Conservation (phyloP, 495 filamentous ascomycete genomes). For the Thozetella sp. region DNA sequence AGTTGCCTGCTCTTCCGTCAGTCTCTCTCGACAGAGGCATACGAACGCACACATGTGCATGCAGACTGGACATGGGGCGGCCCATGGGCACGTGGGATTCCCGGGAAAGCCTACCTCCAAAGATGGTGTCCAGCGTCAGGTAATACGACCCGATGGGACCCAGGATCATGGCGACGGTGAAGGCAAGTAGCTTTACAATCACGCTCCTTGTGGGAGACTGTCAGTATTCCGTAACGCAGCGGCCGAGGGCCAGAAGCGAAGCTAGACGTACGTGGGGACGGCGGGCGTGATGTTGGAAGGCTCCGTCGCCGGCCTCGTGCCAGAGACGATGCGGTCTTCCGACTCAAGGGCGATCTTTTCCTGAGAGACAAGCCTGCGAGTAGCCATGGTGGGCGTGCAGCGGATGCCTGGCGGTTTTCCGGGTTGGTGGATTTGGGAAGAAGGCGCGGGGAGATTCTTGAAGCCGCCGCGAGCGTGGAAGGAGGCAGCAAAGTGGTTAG, state of each 20-base stretch:
- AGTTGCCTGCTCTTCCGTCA: constrained; percentile 64
- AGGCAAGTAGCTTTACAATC: constrained; percentile 85
- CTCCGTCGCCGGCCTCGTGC: constrained; percentile 26
- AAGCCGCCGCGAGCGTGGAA: too few relatives aligned
- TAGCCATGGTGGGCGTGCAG: constrained; percentile 49
- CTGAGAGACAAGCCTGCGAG: constrained; percentile 54
- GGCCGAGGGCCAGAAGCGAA: too few relatives aligned
- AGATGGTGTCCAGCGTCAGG: constrained; percentile 72
- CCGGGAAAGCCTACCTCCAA: constrained; percentile 64
- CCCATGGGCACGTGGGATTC: too few relatives aligned
- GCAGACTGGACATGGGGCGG: neutral
- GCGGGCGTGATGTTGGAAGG: constrained; percentile 61
- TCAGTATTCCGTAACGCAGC: too few relatives aligned
- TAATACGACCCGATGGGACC: constrained; percentile 88
- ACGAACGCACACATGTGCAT: neutral
- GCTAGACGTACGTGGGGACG: constrained; percentile 77
- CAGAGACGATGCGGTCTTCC: constrained; percentile 45
- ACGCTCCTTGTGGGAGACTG: constrained; percentile 63
- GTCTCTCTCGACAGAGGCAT: neutral
- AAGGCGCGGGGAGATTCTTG: neutral
- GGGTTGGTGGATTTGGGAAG: neutral
- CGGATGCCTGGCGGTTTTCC: neutral
- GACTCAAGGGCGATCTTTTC: constrained; percentile 57
- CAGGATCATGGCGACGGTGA: constrained; percentile 88
- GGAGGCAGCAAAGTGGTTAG: too few relatives aligned